Conservation (phyloP, 1,139 yeast species). For the Saccharomycopsis hybrid region DNA sequence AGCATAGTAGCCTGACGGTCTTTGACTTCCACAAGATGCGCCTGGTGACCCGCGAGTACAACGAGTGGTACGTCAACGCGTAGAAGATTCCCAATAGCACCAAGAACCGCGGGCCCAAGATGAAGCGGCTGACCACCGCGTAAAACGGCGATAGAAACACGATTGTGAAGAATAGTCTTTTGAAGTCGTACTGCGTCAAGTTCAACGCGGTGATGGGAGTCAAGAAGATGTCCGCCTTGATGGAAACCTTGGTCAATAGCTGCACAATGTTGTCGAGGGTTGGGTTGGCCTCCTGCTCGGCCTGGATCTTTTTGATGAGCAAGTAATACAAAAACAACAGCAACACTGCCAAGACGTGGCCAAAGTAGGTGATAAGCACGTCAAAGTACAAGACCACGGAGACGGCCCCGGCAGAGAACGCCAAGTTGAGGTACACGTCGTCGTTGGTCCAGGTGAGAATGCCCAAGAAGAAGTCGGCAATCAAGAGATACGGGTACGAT, state of each 20-base stretch:
- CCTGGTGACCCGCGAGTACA: constrained; percentile 76
- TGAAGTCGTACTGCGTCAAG: constrained; percentile 68
- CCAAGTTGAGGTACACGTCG: constrained; percentile 69
- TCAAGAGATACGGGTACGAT: constrained; percentile 76
- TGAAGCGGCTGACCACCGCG: constrained; percentile 57
- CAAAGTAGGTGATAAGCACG: constrained; percentile 63
- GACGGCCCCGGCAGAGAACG: constrained; percentile 51
- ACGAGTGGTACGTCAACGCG: constrained; percentile 76
- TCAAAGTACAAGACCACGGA: constrained; percentile 70
- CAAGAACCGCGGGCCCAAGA: constrained; percentile 69
- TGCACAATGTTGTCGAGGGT: constrained; percentile 88
- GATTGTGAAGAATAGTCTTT: constrained; percentile 74
- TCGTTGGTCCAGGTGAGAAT: constrained; percentile 89
- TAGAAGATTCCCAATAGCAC: constrained; percentile 55
- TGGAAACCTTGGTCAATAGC: constrained; percentile 65
- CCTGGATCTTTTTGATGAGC: constrained; percentile 42
- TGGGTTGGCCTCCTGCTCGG: constrained; percentile 59
- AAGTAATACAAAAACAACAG: constrained; percentile 61
- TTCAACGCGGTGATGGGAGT: constrained; percentile 73
- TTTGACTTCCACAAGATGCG: constrained; percentile 79
- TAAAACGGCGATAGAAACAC: constrained; percentile 81
- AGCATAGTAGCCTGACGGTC: constrained; percentile 59
- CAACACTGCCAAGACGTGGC: constrained; percentile 70
- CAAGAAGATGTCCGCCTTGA: constrained; percentile 69
- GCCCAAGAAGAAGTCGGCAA: constrained; percentile 62